phyloP scores from a whole-genome alignment of 306 rosid genomes.

The Quercus ilex region DNA sequence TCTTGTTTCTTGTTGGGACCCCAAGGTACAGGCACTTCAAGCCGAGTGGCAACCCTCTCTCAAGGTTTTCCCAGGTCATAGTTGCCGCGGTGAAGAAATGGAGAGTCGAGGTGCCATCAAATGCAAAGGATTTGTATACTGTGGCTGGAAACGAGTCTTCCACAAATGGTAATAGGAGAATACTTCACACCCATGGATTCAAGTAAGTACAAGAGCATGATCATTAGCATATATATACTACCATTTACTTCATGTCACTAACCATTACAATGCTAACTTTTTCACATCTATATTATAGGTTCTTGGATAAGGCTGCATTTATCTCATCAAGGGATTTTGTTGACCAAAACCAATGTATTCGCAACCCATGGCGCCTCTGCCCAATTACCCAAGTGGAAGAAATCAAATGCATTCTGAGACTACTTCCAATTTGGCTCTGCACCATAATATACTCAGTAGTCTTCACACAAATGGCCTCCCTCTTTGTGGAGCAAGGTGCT shows the following conservation, averaged over 20 bases:
- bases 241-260: background rate
- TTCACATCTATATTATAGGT: slow-evolving; percentile 45
- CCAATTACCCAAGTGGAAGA: slow-evolving; percentile 93
- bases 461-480: slow-evolving; percentile 99
- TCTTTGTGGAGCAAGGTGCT: slow-evolving; percentile 97
- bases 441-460: slow-evolving; percentile 95
- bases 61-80: slow-evolving; percentile 82
- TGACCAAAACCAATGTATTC: slow-evolving; percentile 31
- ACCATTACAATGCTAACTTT: background rate
- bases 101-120: slow-evolving; percentile 48
- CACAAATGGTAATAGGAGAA: slow-evolving; percentile 49
- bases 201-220: slow-evolving; percentile 53
- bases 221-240: slow-evolving; percentile 2
- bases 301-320: slow-evolving; percentile 88
- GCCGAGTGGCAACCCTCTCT: slow-evolving; percentile 87
- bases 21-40: slow-evolving; percentile 86
- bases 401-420: slow-evolving; percentile 89
- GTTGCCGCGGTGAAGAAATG: slow-evolving; percentile 74
- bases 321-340: slow-evolving; percentile 76
- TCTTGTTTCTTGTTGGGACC: slow-evolving; percentile 82
- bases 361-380: slow-evolving; percentile 78
- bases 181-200: slow-evolving; percentile 90
- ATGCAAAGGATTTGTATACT: slow-evolving; percentile 49
- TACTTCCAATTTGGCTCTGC: slow-evolving; percentile 99
- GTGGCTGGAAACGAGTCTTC: slow-evolving; percentile 44